Evolutionary conservation across 257 asterid genomes (phyloP).

Genomic region (Cynanchum wilfordii): DNA sequence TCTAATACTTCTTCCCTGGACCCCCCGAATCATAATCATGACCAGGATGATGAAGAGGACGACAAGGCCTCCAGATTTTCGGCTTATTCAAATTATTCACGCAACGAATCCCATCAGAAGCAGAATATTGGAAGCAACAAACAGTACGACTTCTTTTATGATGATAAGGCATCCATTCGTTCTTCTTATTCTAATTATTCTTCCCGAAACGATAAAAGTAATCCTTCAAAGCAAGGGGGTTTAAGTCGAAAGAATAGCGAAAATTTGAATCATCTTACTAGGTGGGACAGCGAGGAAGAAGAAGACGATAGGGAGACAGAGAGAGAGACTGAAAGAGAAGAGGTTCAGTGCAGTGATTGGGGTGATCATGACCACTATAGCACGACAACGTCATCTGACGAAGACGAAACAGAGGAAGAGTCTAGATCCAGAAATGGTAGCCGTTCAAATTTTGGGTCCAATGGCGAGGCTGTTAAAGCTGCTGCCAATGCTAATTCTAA

Average conservation of each 20-base stretch:
- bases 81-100: constrained; percentile 30
- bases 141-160: constrained; percentile 36
- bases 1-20: not conserved
- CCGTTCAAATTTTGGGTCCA: constrained; percentile 49
- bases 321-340: constrained; percentile 72
- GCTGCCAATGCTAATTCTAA: constrained; percentile 6
- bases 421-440: constrained; percentile 58
- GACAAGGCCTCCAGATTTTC: constrained; percentile 32
- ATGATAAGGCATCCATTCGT: constrained; percentile 54
- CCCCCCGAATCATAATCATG: constrained; percentile 23
- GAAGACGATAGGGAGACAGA: constrained; percentile 30
- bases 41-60: constrained; percentile 32
- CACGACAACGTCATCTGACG: constrained; percentile 48
- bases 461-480: constrained; percentile 24
- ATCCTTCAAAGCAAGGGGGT: constrained; percentile 7
- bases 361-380: constrained; percentile 77
- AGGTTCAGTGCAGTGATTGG: constrained; percentile 96
- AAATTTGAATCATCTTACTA: constrained; percentile 24
- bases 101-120: constrained; percentile 24
- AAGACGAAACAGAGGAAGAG: constrained; percentile 42
- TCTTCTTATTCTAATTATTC: constrained; percentile 54
- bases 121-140: constrained; percentile 25
- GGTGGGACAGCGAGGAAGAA: constrained; percentile 65
- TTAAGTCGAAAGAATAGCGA: constrained; percentile 17
- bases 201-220: constrained; percentile 21